Evolutionary conservation across 192 early-diverging fungal species (phyloP), one percentile per base, ranked within the genome.

Genomic region (Entomortierella chlamydospora): DNA sequence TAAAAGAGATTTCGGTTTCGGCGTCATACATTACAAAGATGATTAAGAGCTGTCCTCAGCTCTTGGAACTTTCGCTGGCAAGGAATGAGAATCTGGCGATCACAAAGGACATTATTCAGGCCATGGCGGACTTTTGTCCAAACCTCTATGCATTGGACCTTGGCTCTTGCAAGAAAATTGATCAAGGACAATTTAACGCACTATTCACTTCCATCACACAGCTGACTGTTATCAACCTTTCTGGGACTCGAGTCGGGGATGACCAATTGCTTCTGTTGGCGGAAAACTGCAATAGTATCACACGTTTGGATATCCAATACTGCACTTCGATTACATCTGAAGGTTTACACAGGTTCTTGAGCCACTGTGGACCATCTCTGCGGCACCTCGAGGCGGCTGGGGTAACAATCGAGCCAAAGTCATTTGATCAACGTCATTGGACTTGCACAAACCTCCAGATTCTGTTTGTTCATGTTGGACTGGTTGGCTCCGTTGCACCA

Each of bases 401-500:
- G 2, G 63, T 79, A 17, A 79, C 56, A n/a, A 52, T 79, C 20
- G 68, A 79, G 34, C 76, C 76, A 34, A 20, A 39, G 4, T 23
- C 57, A 28, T 79, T 79, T 61, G 76, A 79, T 54, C 43, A 45
- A 10, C 29, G 43, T 9, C 47, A 49, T 3, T 79, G 76, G 76
- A 66, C 61, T 22, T 79, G 76, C 26, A 49, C 57, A n/a, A 70
- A 79, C 23, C 52, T 79, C 7, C 34, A 70, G 57, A 70, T 64
- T 11, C 30, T 70, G 28, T 79, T 79, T 68, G 76, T 79, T 11
- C 62, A 79, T 56, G 37, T 79, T 50, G 63, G 76, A 15, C n/a
- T 79, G n/a, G 58, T 79, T 47, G 67, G 57, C 10, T 34, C 72
- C 12, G 20, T 17, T 15, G 26, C 30, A 1, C 41, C 52, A 0